phyloP scores from a whole-genome alignment of 257 asterid genomes.

The Eustoma russellianum region DNA sequence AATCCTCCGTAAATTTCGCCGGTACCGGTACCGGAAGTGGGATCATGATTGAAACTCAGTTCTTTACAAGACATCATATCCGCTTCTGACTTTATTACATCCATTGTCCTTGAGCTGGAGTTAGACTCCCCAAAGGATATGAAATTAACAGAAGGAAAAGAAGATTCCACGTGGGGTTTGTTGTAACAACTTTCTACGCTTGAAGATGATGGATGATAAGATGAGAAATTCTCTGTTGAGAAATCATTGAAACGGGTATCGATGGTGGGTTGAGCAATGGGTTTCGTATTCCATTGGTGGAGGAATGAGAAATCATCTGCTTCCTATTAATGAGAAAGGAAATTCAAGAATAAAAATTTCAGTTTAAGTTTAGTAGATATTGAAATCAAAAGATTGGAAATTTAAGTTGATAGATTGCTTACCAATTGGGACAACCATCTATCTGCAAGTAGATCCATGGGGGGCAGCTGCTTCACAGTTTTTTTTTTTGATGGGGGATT shows the following conservation, averaged over 20 bases:
- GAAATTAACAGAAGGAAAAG: neutral
- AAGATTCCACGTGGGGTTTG: neutral
- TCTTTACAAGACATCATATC: constrained; percentile 1
- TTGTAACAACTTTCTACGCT: too few relatives aligned
- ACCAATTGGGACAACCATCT: constrained; percentile 12
- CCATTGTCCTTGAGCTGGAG: neutral
- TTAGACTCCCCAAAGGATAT: neutral
- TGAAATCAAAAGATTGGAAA: too few relatives aligned
- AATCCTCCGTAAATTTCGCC: neutral
- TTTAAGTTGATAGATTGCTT: neutral
- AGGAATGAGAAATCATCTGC: too few relatives aligned
- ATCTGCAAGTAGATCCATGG: constrained; percentile 4
- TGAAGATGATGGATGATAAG: too few relatives aligned
- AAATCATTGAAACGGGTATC: too few relatives aligned
- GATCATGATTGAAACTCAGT: neutral
- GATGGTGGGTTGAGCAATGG: too few relatives aligned
- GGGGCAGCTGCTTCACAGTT: too few relatives aligned
- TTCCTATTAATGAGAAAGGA: too few relatives aligned
- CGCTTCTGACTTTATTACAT: neutral
- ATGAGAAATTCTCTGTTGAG: too few relatives aligned
- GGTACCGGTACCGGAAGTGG: neutral
- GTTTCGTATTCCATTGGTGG: too few relatives aligned
- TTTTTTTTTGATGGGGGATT: neutral
- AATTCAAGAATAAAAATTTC: too few relatives aligned
- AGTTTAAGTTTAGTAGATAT: neutral